These are phyloP conservation scores for Heterobasidion occidentale DNA, from an alignment of 1,284 basidiomycete species.

Conservation along the genomic window DNA sequence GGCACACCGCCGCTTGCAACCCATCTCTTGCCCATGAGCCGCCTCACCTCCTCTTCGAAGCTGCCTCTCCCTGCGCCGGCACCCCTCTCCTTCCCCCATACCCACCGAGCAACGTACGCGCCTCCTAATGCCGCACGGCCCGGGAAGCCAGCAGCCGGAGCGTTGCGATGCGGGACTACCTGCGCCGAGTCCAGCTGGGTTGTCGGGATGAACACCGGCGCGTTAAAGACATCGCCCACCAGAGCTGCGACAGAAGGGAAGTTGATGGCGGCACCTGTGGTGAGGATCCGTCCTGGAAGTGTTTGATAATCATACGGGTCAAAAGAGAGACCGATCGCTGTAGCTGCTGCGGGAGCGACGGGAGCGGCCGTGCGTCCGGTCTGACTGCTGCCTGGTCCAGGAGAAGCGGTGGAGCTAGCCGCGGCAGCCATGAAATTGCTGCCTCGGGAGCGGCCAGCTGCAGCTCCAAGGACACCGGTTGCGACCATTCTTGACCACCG, in stretches of 20 bases:
- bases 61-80: conserved; percentile 40
- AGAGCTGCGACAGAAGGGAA: conserved; percentile 76
- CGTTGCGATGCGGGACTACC: conserved; percentile 62
- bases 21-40: conserved; percentile 66
- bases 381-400: conserved; percentile 15
- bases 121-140: conserved; percentile 61
- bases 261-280: conserved; percentile 71
- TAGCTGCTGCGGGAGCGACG: conserved; percentile 17
- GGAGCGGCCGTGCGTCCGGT: conserved; percentile 15
- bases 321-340: conserved; percentile 57
- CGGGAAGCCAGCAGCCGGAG: conserved; percentile 59
- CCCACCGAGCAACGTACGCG: conserved; percentile 74
- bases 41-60: conserved; percentile 71
- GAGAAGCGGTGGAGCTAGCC: conserved; percentile 19
- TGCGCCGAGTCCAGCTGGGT: conserved; percentile 71
- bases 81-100: conserved; percentile 61
- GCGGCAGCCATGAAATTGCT: conserved; percentile 16
- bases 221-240: conserved; percentile 73
- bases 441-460: conserved; percentile 28
- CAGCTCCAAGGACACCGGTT: conserved; percentile 44
- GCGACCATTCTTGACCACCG: conserved; percentile 67
- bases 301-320: conserved; percentile 65
- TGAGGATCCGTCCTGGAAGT: conserved; percentile 55
- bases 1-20: conserved; percentile 47
- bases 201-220: conserved; percentile 61